A percentile compares a stretch with the other conserved stretches of the same genome.
Evolutionary conservation across 805 yeast genomes (phyloP).

Genomic region (Ogataea pilisensis): DNA sequence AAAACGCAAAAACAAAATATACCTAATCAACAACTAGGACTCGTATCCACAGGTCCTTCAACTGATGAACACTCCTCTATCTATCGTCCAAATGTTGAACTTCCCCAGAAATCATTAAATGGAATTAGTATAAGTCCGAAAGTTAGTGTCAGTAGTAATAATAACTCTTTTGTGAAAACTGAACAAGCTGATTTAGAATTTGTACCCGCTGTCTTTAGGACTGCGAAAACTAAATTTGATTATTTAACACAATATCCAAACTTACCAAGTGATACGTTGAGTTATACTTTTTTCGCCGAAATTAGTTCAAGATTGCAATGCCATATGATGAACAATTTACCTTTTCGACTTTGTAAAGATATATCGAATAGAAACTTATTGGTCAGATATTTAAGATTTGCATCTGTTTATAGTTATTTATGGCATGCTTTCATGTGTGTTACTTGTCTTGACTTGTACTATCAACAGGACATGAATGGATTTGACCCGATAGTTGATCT

Average conservation of each 20-base stretch:
- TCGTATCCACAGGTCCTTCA: background rate
- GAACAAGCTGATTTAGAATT: background rate
- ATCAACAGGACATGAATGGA: slow-evolving; percentile 18
- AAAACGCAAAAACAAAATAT: background rate
- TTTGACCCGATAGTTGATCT: slow-evolving; percentile 19
- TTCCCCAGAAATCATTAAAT: slow-evolving; percentile 1
- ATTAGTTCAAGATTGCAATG: slow-evolving; percentile 12
- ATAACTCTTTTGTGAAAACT: background rate
- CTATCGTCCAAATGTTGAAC: background rate
- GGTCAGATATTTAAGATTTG: slow-evolving; percentile 5
- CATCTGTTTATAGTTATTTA: slow-evolving; percentile 15
- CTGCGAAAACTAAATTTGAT: slow-evolving; percentile 17
- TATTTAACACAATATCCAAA: slow-evolving; percentile 8
- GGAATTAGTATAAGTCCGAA: background rate
- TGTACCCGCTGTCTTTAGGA: slow-evolving; percentile 15
- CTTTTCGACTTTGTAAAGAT: slow-evolving; percentile 17
- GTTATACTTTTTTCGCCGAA: slow-evolving; percentile 18
- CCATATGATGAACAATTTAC: slow-evolving; percentile 16
- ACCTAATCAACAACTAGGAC: background rate
- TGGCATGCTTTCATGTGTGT: slow-evolving; percentile 21
- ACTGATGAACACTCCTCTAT: background rate
- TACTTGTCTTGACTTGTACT: slow-evolving; percentile 18
- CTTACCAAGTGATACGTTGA: slow-evolving; percentile 11
- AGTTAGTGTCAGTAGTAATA: background rate
- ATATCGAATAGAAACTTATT: slow-evolving; percentile 11